Conservation (phyloP, 306 rosid species). For the Echinosophora koreensis region DNA sequence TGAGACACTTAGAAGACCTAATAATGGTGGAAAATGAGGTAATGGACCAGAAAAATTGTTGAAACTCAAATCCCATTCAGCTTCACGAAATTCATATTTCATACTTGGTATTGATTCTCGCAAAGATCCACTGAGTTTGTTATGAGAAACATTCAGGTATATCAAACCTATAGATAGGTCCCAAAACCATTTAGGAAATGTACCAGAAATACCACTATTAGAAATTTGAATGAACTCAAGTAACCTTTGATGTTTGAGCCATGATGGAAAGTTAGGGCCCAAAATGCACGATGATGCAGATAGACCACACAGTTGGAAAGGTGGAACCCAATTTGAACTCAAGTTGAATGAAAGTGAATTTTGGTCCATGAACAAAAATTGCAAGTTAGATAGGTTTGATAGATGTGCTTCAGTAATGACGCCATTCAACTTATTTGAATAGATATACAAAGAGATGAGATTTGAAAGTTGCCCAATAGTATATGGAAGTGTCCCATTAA, state of each 20-base stretch:
- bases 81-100: fast-evolving
- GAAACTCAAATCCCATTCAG: constrained; percentile 12
- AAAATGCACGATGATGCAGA: constrained; percentile 23
- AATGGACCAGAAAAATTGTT: constrained; percentile 38
- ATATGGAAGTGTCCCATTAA: constrained; percentile 31
- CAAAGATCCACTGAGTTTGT: constrained; percentile 36
- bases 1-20: background rate
- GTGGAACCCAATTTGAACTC: constrained; percentile 46
- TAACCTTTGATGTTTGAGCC: constrained; percentile 46
- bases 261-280: constrained; percentile 55
- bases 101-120: too few relatives aligned
- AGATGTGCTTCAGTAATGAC: constrained; percentile 40
- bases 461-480: constrained; percentile 37
- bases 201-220: constrained; percentile 24
- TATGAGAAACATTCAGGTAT: constrained; percentile 36
- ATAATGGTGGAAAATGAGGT: background rate
- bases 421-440: constrained; percentile 35
- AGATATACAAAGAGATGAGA: fast-evolving
- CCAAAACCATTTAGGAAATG: constrained; percentile 44
- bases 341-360: constrained; percentile 46
- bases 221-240: background rate
- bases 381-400: constrained; percentile 20
- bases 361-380: background rate
- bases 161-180: background rate
- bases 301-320: background rate